Evolutionary conservation across 2,329 filamentous ascomycete species (phyloP), one percentile per base, ranked within the genome.

Genomic region (Fusarium virguliforme): DNA sequence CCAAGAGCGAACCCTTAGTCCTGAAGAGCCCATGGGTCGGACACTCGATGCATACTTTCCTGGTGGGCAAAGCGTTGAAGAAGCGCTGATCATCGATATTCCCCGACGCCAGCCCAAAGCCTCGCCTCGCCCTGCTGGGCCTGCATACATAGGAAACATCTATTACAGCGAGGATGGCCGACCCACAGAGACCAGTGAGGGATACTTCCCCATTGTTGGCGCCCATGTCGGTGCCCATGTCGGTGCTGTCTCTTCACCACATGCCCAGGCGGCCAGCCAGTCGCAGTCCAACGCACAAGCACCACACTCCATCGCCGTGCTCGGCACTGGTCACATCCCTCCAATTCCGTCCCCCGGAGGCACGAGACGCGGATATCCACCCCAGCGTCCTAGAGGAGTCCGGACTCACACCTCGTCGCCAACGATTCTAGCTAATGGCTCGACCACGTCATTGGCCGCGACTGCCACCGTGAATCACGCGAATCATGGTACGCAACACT

Each of bases 61-160:
- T 2, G 93, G 92, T 48, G 95, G 95, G 8, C 96, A 98, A 82
- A 89, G 86, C 0, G 91, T 97, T 50, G 92, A 95, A 60, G 96
- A 99, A 78, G 96, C 96, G 8, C 86, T 99, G 67, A 79, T 98
- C 71, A 97, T 99, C 77, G 95, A 98, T 75, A 90, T 97, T 22
- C 94, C 94, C 15, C 89, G 90, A 60, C 88, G 92, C 65, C 95
- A 94, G 0, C 94, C 95, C 1, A 92, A 91, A 73, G 90, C 93
- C 10, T 97, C 94, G 8, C 85, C 73, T 81, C 87, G 62, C 78
- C 84, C 50, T 80, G 83, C 72, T 76, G 81, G 50, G 78, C 59
- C 82, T 15, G 82, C 85, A 18, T 71, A 75, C 55, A 56, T 61
- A 22, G 53, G 60, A 50, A 83, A 84, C 66, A 89, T 88, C 76